Evolutionary conservation across 2,329 filamentous ascomycete species (phyloP), one percentile per base, ranked within the genome.

Genomic region (Zopfia rhizophila): DNA sequence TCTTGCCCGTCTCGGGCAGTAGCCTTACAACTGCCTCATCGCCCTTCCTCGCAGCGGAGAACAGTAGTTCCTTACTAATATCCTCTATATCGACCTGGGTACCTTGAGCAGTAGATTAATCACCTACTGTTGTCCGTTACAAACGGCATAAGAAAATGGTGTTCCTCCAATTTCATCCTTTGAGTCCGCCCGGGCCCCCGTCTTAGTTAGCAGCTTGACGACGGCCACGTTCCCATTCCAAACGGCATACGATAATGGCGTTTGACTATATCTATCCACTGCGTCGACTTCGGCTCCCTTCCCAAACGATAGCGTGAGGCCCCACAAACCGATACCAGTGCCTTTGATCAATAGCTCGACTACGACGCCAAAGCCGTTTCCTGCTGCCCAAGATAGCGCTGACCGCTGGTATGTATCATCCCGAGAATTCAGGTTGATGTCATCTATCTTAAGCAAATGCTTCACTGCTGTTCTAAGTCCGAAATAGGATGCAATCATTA

Each of bases 141-240:
- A n/a, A n/a, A n/a, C n/a, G n/a, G 27, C 16, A 29, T 29, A n/a
- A 29, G 4, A 29, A 14, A 12, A 12, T 17, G 41, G 13, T 23
- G 41, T 38, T 16, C 7, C 5, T 5, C 25, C 24, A 5, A 12
- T 17, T 4, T 10, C 21, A 32, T 44, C 32, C 27, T 39, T 40
- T 17, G 28, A 35, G 7, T 51, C 13, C 19, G 22, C 37, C 2
- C 32, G 13, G 13, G 29, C 43, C 28, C 35, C 22, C 14, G 16
- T 48, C 4, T 47, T 28, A 12, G 44, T 33, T 19, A 47, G 23
- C 33, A 37, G 13, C 36, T 41, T 40, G 8, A 38, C 47, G 7
- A 48, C 38, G n/a, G 22, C 45, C 16, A 42, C 17, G 31, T 42
- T 37, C 12, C 38, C 18, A n/a, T 38, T 27, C 13, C 25, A 16